Conservation (phyloP, 1,284 basidiomycete species). For the Thecaphora thlaspeos region DNA sequence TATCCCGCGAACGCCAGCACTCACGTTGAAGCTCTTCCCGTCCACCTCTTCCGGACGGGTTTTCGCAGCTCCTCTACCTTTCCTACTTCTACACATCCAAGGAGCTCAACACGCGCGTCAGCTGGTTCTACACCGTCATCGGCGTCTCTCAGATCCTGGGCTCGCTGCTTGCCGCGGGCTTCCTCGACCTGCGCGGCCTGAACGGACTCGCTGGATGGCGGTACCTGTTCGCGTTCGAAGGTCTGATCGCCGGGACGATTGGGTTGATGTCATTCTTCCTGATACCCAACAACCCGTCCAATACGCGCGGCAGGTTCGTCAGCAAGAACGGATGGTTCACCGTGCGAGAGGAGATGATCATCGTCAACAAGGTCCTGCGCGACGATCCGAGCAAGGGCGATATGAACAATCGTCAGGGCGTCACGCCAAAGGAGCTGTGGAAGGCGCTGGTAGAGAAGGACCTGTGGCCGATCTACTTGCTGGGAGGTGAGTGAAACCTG, state of each 20-base stretch:
- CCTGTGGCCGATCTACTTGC: conserved; percentile 69
- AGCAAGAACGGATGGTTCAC: conserved; percentile 68
- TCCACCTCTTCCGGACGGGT: too few species aligned
- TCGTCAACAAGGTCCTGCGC: conserved; percentile 66
- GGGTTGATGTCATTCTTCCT: conserved; percentile 11
- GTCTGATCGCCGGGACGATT: conserved; percentile 8
- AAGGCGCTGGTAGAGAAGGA: conserved; percentile 66
- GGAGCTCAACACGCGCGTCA: conserved; percentile 66
- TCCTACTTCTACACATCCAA: conserved; percentile 54
- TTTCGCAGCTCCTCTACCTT: conserved; percentile 51
- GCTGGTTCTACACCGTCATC: conserved; percentile 62
- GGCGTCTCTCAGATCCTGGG: conserved; percentile 8
- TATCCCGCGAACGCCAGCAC: too few species aligned
- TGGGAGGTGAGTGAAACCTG: conserved; percentile 59
- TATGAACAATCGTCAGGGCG: conserved; percentile 74
- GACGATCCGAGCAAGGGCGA: conserved; percentile 68
- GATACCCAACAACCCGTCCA: conserved; percentile 9
- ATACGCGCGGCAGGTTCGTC: conserved; percentile 67
- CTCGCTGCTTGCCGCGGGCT: conserved; percentile 10
- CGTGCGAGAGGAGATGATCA: conserved; percentile 62
- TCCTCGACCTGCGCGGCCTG: conserved; percentile 10
- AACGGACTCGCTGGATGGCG: conserved; percentile 15
- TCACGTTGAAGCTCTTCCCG: too few species aligned
- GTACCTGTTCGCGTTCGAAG: conserved; percentile 20
- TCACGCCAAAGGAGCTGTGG: conserved; percentile 1